These are phyloP conservation scores for Erodium maritimum DNA, from an alignment of 345 rosid genomes.

Conservation along the genomic window DNA sequence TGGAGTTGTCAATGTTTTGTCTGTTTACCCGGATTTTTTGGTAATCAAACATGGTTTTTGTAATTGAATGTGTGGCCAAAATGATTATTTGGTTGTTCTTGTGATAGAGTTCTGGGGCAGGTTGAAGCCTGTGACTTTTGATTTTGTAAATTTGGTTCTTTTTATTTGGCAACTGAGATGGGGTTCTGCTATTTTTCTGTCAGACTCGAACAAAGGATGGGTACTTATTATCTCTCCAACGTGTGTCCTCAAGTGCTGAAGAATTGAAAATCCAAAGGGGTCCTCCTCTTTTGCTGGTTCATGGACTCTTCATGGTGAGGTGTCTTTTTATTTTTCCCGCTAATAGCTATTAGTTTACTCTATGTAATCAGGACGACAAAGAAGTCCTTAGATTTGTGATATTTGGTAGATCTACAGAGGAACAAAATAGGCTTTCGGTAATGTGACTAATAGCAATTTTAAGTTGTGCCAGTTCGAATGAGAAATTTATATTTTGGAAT, in stretches of 20 bases:
- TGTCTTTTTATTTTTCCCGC: neutral
- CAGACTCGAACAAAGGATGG: constrained; percentile 83
- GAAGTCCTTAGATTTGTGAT: too few relatives aligned
- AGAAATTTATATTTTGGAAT: neutral
- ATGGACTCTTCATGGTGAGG: constrained; percentile 83
- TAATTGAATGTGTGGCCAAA: too few relatives aligned
- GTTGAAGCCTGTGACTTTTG: neutral
- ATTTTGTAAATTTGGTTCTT: neutral
- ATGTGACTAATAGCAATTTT: too few relatives aligned
- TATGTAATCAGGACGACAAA: neutral
- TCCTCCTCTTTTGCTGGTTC: constrained; percentile 78
- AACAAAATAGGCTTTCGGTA: too few relatives aligned
- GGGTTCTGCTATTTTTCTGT: neutral
- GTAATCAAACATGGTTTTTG: neutral
- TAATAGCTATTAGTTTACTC: neutral
- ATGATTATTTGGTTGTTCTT: too few relatives aligned
- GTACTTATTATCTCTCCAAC: constrained; percentile 63
- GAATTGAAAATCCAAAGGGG: constrained; percentile 17
- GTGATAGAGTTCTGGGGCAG: too few relatives aligned
- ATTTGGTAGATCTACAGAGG: too few relatives aligned
- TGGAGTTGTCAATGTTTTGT: too few relatives aligned
- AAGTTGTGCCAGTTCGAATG: neutral
- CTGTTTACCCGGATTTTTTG: neutral
- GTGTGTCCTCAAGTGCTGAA: constrained; percentile 40
- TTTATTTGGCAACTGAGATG: constrained; percentile 1